Evolutionary conservation across 2,329 filamentous ascomycete genomes (phyloP).

Genomic region (Ophiostoma quercus): DNA sequence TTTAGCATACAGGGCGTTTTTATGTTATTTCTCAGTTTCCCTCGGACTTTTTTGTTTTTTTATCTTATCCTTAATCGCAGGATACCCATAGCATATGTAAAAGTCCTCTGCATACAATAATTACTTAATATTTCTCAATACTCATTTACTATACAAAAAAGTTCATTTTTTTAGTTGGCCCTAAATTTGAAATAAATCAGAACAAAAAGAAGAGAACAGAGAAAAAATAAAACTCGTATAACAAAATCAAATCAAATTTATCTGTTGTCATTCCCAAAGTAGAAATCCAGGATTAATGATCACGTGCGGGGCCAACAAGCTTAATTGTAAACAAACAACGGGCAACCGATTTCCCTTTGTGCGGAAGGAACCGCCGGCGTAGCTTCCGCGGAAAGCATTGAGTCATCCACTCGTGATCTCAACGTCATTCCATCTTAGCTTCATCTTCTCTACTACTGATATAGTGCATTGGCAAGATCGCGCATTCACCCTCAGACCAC

Average conservation of each 20-base stretch:
- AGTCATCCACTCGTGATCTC: constrained; percentile 2
- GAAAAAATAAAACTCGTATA: no score
- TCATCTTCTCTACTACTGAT: not conserved
- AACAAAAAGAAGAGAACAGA: no score
- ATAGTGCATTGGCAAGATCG: not conserved
- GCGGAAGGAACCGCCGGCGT: constrained; percentile 3
- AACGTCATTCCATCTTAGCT: not conserved
- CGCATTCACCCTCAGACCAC: not conserved
- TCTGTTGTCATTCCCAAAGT: not conserved
- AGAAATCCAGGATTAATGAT: not conserved
- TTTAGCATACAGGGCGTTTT: not conserved
- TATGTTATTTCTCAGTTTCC: not conserved
- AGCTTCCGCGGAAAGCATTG: not conserved
- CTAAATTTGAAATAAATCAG: no score
- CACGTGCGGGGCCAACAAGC: not conserved
- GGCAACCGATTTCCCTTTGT: not conserved
- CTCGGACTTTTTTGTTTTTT: not conserved
- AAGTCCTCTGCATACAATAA: not conserved
- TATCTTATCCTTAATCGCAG: not conserved
- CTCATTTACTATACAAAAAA: not conserved
- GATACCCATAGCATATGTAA: constrained; percentile 6
- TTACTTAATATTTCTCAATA: not conserved
- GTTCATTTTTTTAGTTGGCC: no score
- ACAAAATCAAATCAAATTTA: not conserved
- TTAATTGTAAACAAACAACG: not conserved